phyloP scores from a whole-genome alignment of 306 rosid genomes.

The Lupinus albus region DNA sequence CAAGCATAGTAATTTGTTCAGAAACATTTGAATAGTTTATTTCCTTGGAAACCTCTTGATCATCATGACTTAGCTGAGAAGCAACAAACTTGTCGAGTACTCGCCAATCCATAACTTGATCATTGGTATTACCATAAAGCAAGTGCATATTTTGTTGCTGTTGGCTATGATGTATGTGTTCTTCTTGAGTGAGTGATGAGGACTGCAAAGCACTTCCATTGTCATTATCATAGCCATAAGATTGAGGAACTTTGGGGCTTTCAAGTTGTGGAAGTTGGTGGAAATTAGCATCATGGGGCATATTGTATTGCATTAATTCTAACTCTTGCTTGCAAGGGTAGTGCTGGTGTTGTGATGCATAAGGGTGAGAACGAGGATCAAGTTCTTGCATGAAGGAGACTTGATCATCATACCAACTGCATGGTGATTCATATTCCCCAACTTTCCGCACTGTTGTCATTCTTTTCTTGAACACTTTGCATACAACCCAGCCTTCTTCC shows the following conservation, averaged over 20 bases:
- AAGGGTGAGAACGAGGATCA: slow-evolving; percentile 56
- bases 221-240: slow-evolving; percentile 33
- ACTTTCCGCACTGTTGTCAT: slow-evolving; percentile 55
- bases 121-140: slow-evolving; percentile 34
- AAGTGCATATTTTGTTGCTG: slow-evolving; percentile 41
- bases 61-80: slow-evolving; percentile 68
- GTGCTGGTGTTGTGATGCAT: slow-evolving; percentile 45
- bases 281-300: slow-evolving; percentile 55
- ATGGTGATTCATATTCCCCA: slow-evolving; percentile 66
- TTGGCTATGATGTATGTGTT: slow-evolving; percentile 40
- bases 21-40: slow-evolving; percentile 51
- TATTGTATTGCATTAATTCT: slow-evolving; percentile 55
- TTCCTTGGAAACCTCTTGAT: slow-evolving; percentile 51
- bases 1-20: slow-evolving; percentile 46
- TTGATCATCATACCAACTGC: slow-evolving; percentile 71
- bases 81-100: slow-evolving; percentile 80
- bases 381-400: slow-evolving; percentile 69
- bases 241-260: slow-evolving; percentile 64
- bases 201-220: slow-evolving; percentile 46
- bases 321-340: slow-evolving; percentile 71
- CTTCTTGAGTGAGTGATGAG: slow-evolving; percentile 56
- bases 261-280: slow-evolving; percentile 85
- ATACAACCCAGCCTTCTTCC: slow-evolving; percentile 95
- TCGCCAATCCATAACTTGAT: slow-evolving; percentile 73
- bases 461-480: slow-evolving; percentile 80